Base-by-base conservation (phyloP, 1,284 basidiomycete genomes). In the Trichosporon inkin region DNA sequence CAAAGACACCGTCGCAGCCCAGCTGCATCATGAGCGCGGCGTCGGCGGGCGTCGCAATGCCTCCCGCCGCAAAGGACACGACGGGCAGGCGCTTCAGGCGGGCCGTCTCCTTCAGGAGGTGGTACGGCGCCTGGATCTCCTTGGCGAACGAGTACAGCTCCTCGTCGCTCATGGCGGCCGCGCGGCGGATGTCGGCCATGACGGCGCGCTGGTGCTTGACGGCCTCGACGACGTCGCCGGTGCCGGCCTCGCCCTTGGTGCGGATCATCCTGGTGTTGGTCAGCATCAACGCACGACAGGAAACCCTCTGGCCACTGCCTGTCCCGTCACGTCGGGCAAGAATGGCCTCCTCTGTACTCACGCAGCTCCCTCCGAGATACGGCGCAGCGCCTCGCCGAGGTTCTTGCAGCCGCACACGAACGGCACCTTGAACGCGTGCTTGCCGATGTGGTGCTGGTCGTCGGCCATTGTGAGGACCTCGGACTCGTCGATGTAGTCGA, bases 11-110 rank as follows among this genome's bases (percentile, higher is more conserved):
- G 75, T 99, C 95, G 77, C 92, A 94, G 53, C 95, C 94, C 38
- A 99, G 85, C 76, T 98, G 94, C 95, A 99, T 99, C 95, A 99
- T 97, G 66, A 99, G 80, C 3, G 96, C 96, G 20, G 95, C 96
- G 77, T 99, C 95, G 66, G 76, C 93, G 53, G 95, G 95, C 6
- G 95, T 98, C 54, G 96, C 94, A 61, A 99, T 86, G 66, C 95
- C 95, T 63, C 95, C 95, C 54, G 95, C 93, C n/a, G 91, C 92
- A 76, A 93, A 94, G 70, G 73, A 72, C 63, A 84, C 96, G 17
- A 98, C 94, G 1, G 95, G 94, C 49, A 99, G 83, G 57, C 90
- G 85, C 81, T 97, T 96, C 68, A 96, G 81, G 55, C 93, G 84
- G 11, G 95, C 93, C 1, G 92, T 91, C 81, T 99, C 95, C 81